Conservation (phyloP, 2,329 filamentous ascomycete species). For the Cladosporium sp. region DNA sequence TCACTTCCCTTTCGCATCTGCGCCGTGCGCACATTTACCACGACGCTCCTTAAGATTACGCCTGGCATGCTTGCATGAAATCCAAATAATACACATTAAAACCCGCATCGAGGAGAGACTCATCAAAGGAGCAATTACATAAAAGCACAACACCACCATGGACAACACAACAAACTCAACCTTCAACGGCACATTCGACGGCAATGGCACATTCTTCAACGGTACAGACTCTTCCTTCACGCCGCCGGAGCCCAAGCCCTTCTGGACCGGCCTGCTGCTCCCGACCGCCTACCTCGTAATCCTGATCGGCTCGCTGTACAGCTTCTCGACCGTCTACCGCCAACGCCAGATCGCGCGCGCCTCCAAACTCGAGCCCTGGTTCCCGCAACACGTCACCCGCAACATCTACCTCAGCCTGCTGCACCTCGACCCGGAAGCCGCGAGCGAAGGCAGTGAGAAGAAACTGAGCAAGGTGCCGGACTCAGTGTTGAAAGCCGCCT, state of each 20-base stretch:
- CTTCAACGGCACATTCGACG: conserved; percentile 22
- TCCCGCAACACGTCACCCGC: conserved; percentile 82
- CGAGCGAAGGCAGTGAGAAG: conserved; percentile 57
- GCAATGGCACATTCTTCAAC: conserved; percentile 24
- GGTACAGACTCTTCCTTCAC: conserved; percentile 22
- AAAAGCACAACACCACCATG: conserved; percentile 19
- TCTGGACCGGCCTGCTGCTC: conserved; percentile 78
- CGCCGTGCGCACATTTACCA: neutral
- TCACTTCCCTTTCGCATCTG: neutral
- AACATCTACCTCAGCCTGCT: conserved; percentile 93
- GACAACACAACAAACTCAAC: conserved; percentile 26
- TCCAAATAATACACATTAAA: neutral
- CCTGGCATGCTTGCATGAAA: conserved; percentile 5
- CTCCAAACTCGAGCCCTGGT: conserved; percentile 89
- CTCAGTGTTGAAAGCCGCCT: conserved; percentile 78
- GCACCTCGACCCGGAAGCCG: conserved; percentile 61
- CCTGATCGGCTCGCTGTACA: conserved; percentile 80
- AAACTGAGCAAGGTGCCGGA: conserved; percentile 66
- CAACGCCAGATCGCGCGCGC: conserved; percentile 80
- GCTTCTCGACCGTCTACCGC: conserved; percentile 89
- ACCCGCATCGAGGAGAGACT: neutral
- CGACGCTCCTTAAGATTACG: neutral
- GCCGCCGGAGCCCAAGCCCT: conserved; percentile 22
- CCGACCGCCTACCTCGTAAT: conserved; percentile 88
- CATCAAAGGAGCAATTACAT: neutral